Evolutionary conservation across 345 rosid species (phyloP).

Genomic region (Citrus inodora): DNA sequence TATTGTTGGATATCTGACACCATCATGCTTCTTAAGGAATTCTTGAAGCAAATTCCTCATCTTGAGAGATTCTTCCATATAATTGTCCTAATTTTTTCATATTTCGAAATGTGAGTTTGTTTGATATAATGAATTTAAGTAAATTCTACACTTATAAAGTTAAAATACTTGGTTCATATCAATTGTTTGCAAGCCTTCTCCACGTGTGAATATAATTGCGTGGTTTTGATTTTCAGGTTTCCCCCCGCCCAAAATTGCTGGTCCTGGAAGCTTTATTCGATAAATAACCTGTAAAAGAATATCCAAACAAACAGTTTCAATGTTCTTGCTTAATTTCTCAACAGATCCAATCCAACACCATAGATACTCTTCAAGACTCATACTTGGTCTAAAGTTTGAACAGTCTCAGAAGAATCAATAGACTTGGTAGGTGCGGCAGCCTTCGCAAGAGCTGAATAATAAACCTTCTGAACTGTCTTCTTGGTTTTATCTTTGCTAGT

Average conservation of each 20-base stretch:
- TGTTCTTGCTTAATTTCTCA: background rate
- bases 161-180: conserved; percentile 58
- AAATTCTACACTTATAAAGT: background rate
- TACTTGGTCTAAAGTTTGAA: conserved; percentile 75
- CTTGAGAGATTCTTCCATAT: conserved; percentile 84
- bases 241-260: conserved; percentile 55
- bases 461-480: conserved; percentile 48
- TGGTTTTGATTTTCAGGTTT: conserved; percentile 70
- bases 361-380: background rate
- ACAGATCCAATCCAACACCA: background rate
- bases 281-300: conserved; percentile 40
- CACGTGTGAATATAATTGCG: conserved; percentile 58
- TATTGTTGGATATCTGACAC: conserved; percentile 66
- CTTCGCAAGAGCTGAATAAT: conserved; percentile 70
- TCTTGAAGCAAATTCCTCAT: conserved; percentile 83
- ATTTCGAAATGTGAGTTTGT: background rate
- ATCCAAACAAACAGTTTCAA: conserved; percentile 3
- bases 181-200: conserved; percentile 60
- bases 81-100: conserved; percentile 50
- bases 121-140: background rate
- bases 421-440: conserved; percentile 59
- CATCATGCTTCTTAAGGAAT: conserved; percentile 61
- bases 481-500: conserved; percentile 48
- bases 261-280: conserved; percentile 58
- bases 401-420: conserved; percentile 64